Evolutionary conservation across 139 green algal genomes (phyloP).

Genomic region (Tetraselmis striata): DNA sequence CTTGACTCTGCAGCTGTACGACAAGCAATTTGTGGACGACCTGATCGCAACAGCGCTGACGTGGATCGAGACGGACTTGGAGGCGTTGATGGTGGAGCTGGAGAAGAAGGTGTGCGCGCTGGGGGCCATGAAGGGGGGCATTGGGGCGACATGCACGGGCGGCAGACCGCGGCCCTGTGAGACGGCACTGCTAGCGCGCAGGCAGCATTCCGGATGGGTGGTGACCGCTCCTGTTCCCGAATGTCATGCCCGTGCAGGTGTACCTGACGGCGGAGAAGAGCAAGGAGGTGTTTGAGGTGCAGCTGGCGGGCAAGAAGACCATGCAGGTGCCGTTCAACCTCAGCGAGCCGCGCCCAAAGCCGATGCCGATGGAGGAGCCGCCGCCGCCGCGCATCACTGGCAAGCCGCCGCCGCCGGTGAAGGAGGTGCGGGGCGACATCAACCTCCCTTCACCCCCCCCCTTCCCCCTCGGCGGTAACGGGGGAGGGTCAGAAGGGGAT

Average conservation of each 20-base stretch:
- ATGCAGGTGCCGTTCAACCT: conserved; percentile 60
- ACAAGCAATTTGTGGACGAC: conserved; percentile 19
- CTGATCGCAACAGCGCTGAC: conserved; percentile 26
- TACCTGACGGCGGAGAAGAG: conserved; percentile 37
- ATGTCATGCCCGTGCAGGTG: too few relatives aligned
- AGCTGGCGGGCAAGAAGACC: conserved; percentile 27
- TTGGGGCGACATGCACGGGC: not conserved
- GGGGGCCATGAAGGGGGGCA: too few relatives aligned
- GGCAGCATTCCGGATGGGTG: not conserved
- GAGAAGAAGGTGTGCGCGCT: conserved; percentile 39
- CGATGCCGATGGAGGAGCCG: conserved; percentile 43
- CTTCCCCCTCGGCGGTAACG: not conserved
- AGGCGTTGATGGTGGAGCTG: conserved; percentile 36
- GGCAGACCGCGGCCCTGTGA: not conserved
- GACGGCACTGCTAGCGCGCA: not conserved
- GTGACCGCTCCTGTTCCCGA: not conserved
- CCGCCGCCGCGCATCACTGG: conserved; percentile 21
- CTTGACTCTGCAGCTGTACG: too few relatives aligned
- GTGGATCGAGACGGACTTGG: conserved; percentile 24
- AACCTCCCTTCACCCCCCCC: not conserved
- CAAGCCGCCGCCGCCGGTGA: conserved; percentile 25
- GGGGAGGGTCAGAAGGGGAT: too few relatives aligned
- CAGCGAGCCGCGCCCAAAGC: conserved; percentile 43
- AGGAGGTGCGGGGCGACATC: not conserved
- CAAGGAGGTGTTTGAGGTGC: not conserved